These are phyloP conservation scores for Canavalia gladiata DNA, from an alignment of 306 rosid species.

Conservation along the genomic window DNA sequence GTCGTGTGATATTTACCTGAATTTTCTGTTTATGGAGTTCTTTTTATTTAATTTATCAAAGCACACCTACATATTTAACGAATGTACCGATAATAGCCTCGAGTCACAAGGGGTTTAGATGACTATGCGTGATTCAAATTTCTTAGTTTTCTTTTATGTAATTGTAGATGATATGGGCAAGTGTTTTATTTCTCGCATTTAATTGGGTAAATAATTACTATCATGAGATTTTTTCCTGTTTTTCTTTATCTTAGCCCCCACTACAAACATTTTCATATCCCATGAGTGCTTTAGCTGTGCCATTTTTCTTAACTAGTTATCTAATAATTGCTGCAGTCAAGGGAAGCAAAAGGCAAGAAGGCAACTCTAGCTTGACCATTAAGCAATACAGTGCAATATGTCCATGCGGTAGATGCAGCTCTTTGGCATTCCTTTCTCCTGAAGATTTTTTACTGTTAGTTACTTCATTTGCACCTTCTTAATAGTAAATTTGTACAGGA, in stretches of 20 bases:
- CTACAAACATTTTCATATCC: too few relatives aligned
- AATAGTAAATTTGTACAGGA: constrained; percentile 43
- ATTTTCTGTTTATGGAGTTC: background rate
- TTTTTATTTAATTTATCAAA: constrained; percentile 26
- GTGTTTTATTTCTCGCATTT: constrained; percentile 35
- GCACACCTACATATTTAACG: background rate
- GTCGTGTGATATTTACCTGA: constrained; percentile 3
- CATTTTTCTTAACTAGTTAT: constrained; percentile 17
- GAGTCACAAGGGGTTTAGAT: constrained; percentile 4
- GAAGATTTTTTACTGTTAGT: constrained; percentile 20
- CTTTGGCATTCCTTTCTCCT: constrained; percentile 23
- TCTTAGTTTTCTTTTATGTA: constrained; percentile 10
- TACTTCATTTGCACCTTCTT: background rate
- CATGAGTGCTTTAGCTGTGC: constrained; percentile 2
- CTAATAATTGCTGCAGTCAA: constrained; percentile 67
- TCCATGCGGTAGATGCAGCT: constrained; percentile 36
- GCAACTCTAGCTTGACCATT: constrained; percentile 83
- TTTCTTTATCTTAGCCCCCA: background rate
- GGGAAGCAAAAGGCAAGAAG: constrained; percentile 93
- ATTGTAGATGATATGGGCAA: background rate
- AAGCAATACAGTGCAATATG: constrained; percentile 29
- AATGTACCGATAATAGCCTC: background rate
- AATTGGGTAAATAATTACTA: constrained; percentile 21
- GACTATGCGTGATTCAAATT: constrained; percentile 32
- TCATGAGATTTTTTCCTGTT: background rate